Evolutionary conservation across 805 yeast genomes (phyloP).

Genomic region (Hanseniaspora jakobsenii): DNA sequence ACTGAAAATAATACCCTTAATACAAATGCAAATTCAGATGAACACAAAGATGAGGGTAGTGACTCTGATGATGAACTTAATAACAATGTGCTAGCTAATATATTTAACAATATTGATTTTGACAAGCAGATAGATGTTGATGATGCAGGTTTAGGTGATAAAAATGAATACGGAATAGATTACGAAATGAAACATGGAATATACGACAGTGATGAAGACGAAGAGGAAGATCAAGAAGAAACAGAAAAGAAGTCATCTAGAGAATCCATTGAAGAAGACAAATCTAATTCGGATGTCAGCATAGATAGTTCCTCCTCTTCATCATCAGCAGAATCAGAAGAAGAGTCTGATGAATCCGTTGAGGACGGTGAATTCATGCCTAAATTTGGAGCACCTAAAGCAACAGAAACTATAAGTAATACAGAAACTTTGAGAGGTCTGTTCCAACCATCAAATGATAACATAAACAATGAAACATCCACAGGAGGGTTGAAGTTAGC

Average conservation of each 20-base stretch:
- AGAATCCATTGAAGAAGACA: constrained; percentile 19
- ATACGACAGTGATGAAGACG: constrained; percentile 21
- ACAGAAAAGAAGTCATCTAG: constrained; percentile 21
- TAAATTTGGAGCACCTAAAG: constrained; percentile 32
- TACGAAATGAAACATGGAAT: constrained; percentile 35
- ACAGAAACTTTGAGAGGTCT: constrained; percentile 55
- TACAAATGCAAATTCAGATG: constrained; percentile 10
- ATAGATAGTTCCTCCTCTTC: constrained; percentile 1
- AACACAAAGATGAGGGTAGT: constrained; percentile 25
- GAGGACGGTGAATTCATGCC: constrained; percentile 42
- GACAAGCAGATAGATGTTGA: constrained; percentile 37
- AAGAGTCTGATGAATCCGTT: constrained; percentile 6
- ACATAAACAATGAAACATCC: constrained; percentile 31
- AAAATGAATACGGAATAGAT: constrained; percentile 31
- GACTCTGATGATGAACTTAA: constrained; percentile 27
- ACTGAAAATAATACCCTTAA: constrained; percentile 9
- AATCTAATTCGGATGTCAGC: constrained; percentile 13
- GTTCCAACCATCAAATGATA: constrained; percentile 33
- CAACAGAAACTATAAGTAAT: constrained; percentile 29
- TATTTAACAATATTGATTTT: constrained; percentile 40
- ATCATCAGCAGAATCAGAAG: constrained; percentile 10
- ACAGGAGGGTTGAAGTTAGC: constrained; percentile 32
- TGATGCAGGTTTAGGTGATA: constrained; percentile 29
- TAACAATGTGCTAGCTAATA: constrained; percentile 35
- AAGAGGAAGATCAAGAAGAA: constrained; percentile 20